Evolutionary conservation across 2,329 filamentous ascomycete genomes (phyloP).

Genomic region (Sclerotinia trifoliorum): DNA sequence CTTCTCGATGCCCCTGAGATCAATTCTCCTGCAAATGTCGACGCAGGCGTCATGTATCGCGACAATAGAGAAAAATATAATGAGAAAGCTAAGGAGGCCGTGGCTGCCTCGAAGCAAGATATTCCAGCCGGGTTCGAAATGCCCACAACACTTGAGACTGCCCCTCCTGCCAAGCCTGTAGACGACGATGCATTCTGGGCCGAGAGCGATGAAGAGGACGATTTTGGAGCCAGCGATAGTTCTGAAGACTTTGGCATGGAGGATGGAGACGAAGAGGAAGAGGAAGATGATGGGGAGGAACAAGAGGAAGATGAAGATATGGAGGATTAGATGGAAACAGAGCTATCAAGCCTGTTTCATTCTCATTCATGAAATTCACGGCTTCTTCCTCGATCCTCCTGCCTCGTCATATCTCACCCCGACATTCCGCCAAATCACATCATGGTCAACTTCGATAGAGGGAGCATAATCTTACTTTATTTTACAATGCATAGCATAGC

Average conservation of each 20-base stretch:
- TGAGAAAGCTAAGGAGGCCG: constrained; percentile 63
- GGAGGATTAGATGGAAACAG: constrained; percentile 26
- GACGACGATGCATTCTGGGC: constrained; percentile 83
- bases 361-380: constrained; percentile 14
- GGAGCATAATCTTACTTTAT: constrained; percentile 25
- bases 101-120: constrained; percentile 72
- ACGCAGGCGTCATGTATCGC: constrained; percentile 82
- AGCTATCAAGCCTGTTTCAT: constrained; percentile 9
- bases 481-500: constrained; percentile 35
- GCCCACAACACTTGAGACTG: constrained; percentile 69
- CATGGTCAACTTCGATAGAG: constrained; percentile 13
- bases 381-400: not conserved
- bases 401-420: not conserved
- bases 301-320: constrained; percentile 50
- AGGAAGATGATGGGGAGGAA: constrained; percentile 56
- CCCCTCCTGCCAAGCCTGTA: constrained; percentile 60
- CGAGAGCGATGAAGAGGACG: constrained; percentile 71
- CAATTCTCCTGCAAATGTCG: constrained; percentile 90
- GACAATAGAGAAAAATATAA: constrained; percentile 71
- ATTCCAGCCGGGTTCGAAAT: constrained; percentile 79
- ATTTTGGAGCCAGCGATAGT: constrained; percentile 74
- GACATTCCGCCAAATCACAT: not conserved
- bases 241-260: constrained; percentile 59
- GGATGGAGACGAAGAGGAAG: constrained; percentile 56
- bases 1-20: constrained; percentile 93